These are phyloP conservation scores for Botryotinia narcissicola DNA, from an alignment of 2,329 filamentous ascomycete species.

Conservation along the genomic window DNA sequence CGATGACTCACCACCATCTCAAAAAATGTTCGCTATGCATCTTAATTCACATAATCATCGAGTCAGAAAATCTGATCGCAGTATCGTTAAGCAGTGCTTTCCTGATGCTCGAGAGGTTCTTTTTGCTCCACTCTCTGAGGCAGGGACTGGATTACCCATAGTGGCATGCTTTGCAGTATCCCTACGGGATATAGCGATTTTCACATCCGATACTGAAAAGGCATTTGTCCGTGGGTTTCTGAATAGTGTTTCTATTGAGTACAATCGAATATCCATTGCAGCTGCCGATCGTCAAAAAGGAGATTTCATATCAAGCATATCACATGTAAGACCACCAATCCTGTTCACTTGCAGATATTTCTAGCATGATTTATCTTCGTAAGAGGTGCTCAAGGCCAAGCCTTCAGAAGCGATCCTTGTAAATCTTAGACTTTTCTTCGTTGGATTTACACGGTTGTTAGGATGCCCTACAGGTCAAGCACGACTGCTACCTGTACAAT, in stretches of 20 bases:
- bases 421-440: neutral
- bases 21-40: neutral
- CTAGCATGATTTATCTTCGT: neutral
- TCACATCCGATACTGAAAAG: conserved; percentile 37
- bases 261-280: conserved; percentile 45
- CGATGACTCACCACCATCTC: neutral
- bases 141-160: conserved; percentile 41
- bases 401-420: neutral
- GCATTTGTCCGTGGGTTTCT: conserved; percentile 42
- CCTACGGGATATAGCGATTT: conserved; percentile 34
- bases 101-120: conserved; percentile 41
- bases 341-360: neutral
- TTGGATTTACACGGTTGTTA: neutral
- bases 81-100: conserved; percentile 19
- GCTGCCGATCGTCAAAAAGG: conserved; percentile 50
- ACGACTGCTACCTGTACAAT: neutral
- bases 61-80: neutral
- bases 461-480: neutral
- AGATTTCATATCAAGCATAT: conserved; percentile 56
- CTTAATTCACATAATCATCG: neutral
- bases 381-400: neutral
- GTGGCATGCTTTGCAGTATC: conserved; percentile 38
- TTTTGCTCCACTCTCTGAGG: conserved; percentile 43
- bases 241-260: conserved; percentile 24
- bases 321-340: conserved; percentile 41